Percentiles rank a stretch among this genome's conserved stretches.
Evolutionary conservation across 768 basidiomycete species (phyloP).

Genomic region (Leccinum boreale): DNA sequence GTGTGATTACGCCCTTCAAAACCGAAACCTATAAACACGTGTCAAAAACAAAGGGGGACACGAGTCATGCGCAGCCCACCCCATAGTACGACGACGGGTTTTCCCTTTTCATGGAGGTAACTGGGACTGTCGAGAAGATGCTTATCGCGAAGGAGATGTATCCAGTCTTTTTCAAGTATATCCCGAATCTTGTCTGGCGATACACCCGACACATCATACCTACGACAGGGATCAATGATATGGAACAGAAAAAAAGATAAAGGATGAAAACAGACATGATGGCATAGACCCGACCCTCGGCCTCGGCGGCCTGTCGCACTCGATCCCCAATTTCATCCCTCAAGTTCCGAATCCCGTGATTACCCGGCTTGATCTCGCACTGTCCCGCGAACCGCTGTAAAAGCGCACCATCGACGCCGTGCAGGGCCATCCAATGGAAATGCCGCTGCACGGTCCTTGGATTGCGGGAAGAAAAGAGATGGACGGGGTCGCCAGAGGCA

Average conservation of each 20-base stretch:
- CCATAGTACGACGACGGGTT: conserved; percentile 73
- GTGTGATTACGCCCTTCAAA: conserved; percentile 60
- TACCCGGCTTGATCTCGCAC: conserved; percentile 53
- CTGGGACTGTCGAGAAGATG: conserved; percentile 66
- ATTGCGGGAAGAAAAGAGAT: conserved; percentile 77
- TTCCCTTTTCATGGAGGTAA: conserved; percentile 68
- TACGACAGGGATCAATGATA: conserved; percentile 22
- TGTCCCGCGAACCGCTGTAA: conserved; percentile 74
- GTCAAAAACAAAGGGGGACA: neutral
- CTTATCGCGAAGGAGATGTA: conserved; percentile 61
- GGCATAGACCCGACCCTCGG: conserved; percentile 76
- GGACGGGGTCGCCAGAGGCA: conserved; percentile 53
- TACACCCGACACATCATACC: conserved; percentile 86
- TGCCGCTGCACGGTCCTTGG: conserved; percentile 66
- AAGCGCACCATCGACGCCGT: conserved; percentile 79
- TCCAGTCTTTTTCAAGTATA: conserved; percentile 71
- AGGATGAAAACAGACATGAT: conserved; percentile 61
- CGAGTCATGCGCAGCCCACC: conserved; percentile 35
- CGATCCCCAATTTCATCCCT: conserved; percentile 73
- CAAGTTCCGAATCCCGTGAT: conserved; percentile 55
- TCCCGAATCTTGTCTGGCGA: conserved; percentile 62
- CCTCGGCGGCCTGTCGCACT: conserved; percentile 75
- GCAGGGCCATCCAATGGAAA: conserved; percentile 71
- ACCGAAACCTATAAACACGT: conserved; percentile 56
- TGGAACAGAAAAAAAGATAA: neutral